These are phyloP conservation scores for Emergomyces pasteurianus DNA, from an alignment of 2,329 filamentous ascomycete genomes.

Conservation along the genomic window DNA sequence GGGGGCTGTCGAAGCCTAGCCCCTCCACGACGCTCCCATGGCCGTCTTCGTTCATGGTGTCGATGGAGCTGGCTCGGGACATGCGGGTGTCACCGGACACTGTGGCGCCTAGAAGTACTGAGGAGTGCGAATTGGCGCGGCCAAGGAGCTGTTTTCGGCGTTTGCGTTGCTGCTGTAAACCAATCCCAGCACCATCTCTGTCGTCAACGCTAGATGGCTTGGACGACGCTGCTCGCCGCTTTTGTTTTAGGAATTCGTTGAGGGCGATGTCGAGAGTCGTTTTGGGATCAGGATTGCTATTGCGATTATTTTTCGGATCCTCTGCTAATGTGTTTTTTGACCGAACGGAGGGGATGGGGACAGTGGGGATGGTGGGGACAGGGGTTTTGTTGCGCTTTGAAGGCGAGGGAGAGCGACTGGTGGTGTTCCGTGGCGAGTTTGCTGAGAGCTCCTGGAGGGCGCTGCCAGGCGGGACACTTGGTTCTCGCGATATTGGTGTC, in stretches of 20 bases:
- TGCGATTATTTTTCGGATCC: background rate
- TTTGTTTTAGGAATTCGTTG: slow-evolving; percentile 30
- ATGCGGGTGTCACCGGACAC: slow-evolving; percentile 4
- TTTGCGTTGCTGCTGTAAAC: slow-evolving; percentile 6
- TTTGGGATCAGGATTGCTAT: background rate
- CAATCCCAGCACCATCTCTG: slow-evolving; percentile 12
- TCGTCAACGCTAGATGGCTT: slow-evolving; percentile 16
- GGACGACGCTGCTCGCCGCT: slow-evolving; percentile 21
- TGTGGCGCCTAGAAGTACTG: slow-evolving; percentile 15
- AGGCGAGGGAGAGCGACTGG: slow-evolving; percentile 15
- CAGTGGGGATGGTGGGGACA: background rate
- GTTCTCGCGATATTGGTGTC: background rate
- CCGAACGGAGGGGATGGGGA: background rate
- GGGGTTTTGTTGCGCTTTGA: slow-evolving; percentile 5
- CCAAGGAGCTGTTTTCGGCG: slow-evolving; percentile 30
- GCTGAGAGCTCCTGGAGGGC: slow-evolving; percentile 11
- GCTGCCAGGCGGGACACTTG: background rate
- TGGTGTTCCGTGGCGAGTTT: slow-evolving; percentile 11
- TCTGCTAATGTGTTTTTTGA: background rate
- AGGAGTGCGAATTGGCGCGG: slow-evolving; percentile 30
- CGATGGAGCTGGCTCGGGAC: slow-evolving; percentile 39
- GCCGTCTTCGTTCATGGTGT: slow-evolving; percentile 36
- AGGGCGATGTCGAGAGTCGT: slow-evolving; percentile 19
- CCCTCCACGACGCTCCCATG: slow-evolving; percentile 27
- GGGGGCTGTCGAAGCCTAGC: slow-evolving; percentile 10